Base-by-base conservation (phyloP, 1,139 yeast genomes). In the Protomyces gravidus region DNA sequence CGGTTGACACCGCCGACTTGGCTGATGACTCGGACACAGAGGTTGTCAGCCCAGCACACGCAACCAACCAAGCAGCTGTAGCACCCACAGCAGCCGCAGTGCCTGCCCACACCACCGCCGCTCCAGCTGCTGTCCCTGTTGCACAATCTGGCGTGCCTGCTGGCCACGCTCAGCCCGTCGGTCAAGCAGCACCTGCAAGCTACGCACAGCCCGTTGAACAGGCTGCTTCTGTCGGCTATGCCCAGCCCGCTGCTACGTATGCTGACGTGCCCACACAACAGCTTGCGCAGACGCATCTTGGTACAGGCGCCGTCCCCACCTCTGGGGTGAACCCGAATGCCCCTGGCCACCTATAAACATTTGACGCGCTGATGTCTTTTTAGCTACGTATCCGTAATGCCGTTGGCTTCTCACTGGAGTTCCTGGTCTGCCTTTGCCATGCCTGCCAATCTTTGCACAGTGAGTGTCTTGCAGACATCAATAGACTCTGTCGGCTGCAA, bases 401-500 rank as follows among this genome's bases (percentile, higher is more conserved):
- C n/a, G n/a, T n/a, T n/a, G n/a, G n/a, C n/a, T n/a, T n/a, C n/a
- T n/a, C n/a, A n/a, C n/a, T n/a, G n/a, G n/a, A n/a, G n/a, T n/a
- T n/a, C n/a, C n/a, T 30, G 36, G 5, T 7, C n/a, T 5, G 36
- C n/a, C 2, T 30, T 15, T 5, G 7, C 36, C 36, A 30, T 4
- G 36, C 36, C 36, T 13, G 13, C n/a, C 36, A 30, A 7, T 7
- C 36, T 13, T 13, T 30, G 36, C 15, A 30, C 36, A 4, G 36
- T 30, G 15, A 30, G 17, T 13, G 11, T 30, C 36, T 30, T 46
- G 46, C 58, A 53, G 58, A 71, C 67, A 67, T 90, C 97, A 13
- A 92, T 86, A 30, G 78, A 73, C 1, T 75, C 76, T 11, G 78
- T 74, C 0, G 98, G 98, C 68, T 80, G 85, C 50, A 82, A 68